phyloP scores from a whole-genome alignment of 1,284 basidiomycete species.

The Fomitopsis schrenkii region DNA sequence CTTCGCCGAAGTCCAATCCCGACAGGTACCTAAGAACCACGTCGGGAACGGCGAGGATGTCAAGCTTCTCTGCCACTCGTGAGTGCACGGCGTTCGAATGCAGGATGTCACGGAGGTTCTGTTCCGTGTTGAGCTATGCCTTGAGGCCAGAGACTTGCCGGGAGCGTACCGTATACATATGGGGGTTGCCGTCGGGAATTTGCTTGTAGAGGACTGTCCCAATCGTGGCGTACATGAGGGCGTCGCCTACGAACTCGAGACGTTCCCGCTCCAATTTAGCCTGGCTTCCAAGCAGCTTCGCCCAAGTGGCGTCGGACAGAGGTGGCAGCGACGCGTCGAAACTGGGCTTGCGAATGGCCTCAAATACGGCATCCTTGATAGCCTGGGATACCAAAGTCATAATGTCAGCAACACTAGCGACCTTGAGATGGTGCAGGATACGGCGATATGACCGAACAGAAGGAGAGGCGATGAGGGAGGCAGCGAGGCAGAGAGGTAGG shows the following conservation, averaged over 20 bases:
- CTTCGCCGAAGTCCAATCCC: constrained; percentile 22
- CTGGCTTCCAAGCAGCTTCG: constrained; percentile 16
- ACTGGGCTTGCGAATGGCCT: constrained; percentile 16
- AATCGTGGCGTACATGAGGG: constrained; percentile 30
- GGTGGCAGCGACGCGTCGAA: constrained; percentile 25
- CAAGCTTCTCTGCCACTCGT: constrained; percentile 28
- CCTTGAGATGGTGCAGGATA: not conserved
- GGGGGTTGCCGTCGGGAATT: constrained; percentile 22
- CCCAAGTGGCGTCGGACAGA: constrained; percentile 26
- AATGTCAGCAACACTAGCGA: not conserved
- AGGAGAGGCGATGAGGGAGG: not conserved
- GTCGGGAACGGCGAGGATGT: constrained; percentile 24
- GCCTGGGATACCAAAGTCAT: not conserved
- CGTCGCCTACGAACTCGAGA: constrained; percentile 31
- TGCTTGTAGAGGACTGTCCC: constrained; percentile 24
- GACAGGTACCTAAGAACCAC: constrained; percentile 20
- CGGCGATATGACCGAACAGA: not conserved
- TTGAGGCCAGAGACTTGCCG: not conserved
- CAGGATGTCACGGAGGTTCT: constrained; percentile 21
- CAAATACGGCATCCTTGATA: constrained; percentile 21
- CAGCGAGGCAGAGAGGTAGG: not conserved
- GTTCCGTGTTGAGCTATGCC: not conserved
- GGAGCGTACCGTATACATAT: constrained; percentile 28
- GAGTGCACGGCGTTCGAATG: constrained; percentile 29
- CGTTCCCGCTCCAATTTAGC: constrained; percentile 23